A percentile compares a stretch with the other conserved stretches of the same genome.
Conservation (phyloP, 495 filamentous ascomycete species). For the Trichoderma reesei region DNA sequence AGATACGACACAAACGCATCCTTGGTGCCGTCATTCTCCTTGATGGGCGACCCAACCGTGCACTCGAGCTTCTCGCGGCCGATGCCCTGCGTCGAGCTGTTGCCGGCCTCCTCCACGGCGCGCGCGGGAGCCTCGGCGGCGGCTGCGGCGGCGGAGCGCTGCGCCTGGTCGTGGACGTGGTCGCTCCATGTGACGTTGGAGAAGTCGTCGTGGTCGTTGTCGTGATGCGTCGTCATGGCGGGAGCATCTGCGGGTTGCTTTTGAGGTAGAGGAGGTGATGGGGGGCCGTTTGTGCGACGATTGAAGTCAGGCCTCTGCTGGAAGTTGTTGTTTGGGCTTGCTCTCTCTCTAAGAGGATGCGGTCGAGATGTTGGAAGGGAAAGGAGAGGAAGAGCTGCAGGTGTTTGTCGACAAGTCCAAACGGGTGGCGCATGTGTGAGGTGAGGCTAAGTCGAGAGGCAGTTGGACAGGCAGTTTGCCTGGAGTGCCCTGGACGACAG, state of each 20-base stretch:
- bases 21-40: constrained; percentile 95
- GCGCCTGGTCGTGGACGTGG: constrained; percentile 13
- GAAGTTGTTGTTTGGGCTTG: too few relatives aligned
- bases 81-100: constrained; percentile 36
- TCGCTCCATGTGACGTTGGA: constrained; percentile 42
- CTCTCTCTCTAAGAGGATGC: background rate
- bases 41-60: constrained; percentile 67
- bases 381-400: background rate
- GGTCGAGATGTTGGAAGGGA: background rate
- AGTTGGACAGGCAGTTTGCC: background rate
- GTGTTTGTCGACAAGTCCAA: background rate
- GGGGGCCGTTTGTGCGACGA: too few relatives aligned
- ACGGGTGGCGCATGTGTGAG: background rate
- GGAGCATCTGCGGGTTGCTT: background rate
- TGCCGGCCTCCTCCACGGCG: constrained; percentile 16
- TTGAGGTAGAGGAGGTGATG: background rate
- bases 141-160: background rate
- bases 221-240: background rate
- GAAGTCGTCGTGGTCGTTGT: constrained; percentile 36
- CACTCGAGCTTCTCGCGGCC: constrained; percentile 78
- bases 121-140: constrained; percentile 14
- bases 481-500: too few relatives aligned
- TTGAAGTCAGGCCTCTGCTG: too few relatives aligned
- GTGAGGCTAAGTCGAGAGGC: background rate
- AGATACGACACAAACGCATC: constrained; percentile 94